Percentiles rank a stretch among this genome's conserved stretches.
These are phyloP conservation scores for Aspergillus aculeatus DNA, from an alignment of 2,329 filamentous ascomycete genomes.

Conservation along the genomic window DNA sequence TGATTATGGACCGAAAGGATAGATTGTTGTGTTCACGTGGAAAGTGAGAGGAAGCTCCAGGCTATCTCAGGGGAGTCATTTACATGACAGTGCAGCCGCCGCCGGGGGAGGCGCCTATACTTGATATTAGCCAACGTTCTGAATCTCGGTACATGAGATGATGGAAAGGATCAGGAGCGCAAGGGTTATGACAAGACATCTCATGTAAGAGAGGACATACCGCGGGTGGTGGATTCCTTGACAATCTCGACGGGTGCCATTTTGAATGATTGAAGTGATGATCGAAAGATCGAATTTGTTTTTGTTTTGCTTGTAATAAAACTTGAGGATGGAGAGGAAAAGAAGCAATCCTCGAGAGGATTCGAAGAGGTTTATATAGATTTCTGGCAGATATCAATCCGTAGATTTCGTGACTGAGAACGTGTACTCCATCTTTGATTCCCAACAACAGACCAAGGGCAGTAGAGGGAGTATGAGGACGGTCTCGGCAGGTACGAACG, in stretches of 20 bases:
- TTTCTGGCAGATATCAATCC: not conserved
- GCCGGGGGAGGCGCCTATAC: conserved; percentile 24
- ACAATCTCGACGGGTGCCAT: conserved; percentile 27
- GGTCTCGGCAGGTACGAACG: not conserved
- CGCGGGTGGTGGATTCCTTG: conserved; percentile 23
- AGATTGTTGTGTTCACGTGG: not conserved
- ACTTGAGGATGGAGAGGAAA: conserved; percentile 11
- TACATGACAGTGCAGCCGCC: conserved; percentile 35
- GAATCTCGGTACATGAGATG: not conserved
- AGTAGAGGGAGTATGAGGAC: not conserved
- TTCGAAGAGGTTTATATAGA: not conserved
- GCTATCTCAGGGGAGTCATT: conserved; percentile 8
- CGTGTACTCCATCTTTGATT: not conserved
- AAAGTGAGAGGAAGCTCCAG: not conserved
- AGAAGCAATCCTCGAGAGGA: not conserved
- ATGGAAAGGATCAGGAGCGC: not conserved
- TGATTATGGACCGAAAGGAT: not conserved
- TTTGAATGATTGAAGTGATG: conserved; percentile 19
- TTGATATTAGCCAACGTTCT: conserved; percentile 9
- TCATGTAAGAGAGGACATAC: conserved; percentile 15
- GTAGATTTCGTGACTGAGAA: not conserved
- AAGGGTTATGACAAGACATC: not conserved
- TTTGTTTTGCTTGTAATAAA: conserved; percentile 2
- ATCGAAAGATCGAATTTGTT: conserved; percentile 13
- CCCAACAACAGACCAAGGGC: not conserved